Evolutionary conservation across 805 yeast species (phyloP).

Genomic region (Candida caryicola): DNA sequence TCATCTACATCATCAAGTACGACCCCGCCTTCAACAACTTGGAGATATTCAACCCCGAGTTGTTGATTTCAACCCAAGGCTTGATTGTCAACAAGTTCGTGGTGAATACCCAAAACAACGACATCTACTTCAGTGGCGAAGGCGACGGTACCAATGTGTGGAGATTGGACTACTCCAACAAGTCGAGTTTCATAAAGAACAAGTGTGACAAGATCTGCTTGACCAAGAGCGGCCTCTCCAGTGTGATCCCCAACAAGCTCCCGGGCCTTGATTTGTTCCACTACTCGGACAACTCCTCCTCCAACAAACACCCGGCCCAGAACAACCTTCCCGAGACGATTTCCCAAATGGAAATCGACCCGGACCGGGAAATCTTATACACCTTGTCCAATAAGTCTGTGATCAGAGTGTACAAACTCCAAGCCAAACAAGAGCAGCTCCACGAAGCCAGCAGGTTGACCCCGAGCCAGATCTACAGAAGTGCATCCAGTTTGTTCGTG

Average conservation of each 20-base stretch:
- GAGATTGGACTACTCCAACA: conserved; percentile 80
- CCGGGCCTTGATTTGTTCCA: conserved; percentile 34
- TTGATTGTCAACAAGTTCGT: conserved; percentile 63
- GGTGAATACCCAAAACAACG: conserved; percentile 61
- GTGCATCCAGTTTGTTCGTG: conserved; percentile 50
- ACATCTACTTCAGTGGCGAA: conserved; percentile 80
- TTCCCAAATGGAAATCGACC: conserved; percentile 68
- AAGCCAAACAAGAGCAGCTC: conserved; percentile 39
- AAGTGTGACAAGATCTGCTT: conserved; percentile 81
- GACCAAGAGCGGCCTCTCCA: conserved; percentile 56
- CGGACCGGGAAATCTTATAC: conserved; percentile 72
- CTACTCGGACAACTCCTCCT: conserved; percentile 14
- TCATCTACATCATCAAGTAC: conserved; percentile 69
- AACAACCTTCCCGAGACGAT: conserved; percentile 50
- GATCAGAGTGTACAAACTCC: conserved; percentile 73
- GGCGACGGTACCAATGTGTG: conserved; percentile 78
- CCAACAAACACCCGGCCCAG: conserved; percentile 12
- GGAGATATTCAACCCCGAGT: conserved; percentile 76
- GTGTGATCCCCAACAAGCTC: conserved; percentile 36
- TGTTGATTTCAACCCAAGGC: conserved; percentile 79
- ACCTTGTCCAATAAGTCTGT: conserved; percentile 78
- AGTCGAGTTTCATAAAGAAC: conserved; percentile 83
- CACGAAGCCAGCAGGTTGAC: conserved; percentile 36
- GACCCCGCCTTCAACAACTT: conserved; percentile 43
- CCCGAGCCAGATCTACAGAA: conserved; percentile 46